Base-by-base conservation (phyloP, 176 grass and related monocot species). In the Phragmites australis region DNA sequence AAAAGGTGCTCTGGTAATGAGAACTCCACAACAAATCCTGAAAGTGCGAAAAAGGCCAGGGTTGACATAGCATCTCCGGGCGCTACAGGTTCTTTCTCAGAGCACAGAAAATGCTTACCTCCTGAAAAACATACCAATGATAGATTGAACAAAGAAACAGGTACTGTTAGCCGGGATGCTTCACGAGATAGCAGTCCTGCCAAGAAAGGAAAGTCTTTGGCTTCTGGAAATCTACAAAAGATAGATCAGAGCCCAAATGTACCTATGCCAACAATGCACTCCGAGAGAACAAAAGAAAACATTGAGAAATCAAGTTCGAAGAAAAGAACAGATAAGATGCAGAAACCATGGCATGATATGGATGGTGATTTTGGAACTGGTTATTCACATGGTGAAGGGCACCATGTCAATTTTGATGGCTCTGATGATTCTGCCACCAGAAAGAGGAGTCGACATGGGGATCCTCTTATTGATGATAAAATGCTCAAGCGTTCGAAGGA, bases 31-130 rank as follows among this genome's bases (percentile, higher is more conserved):
- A 42, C 64, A 81, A 93, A 81, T 58, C 54, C 87, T 61, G 87
- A 59, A 82, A 66, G 31, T 88, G 62, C 61, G 58, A 96, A 99
- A 85, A 94, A 78, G 80, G 48, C 69, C 74, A 99, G 90, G 74
- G 81, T 65, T 88, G 93, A 80, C 57, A 31, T 76, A 65, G 74
- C 77, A 58, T 69, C 86, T 68, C 48, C 66, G 16, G 74, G 77
- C 65, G 50, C 45, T 74, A 84, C 51, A 74, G 81, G 77, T 77
- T 69, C 75, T 48, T 74, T 90, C 40, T 82, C 55, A 79, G 85
- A 86, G 46, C 86, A 68, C 1, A 81, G 31, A 49, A 88, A 56
- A 31, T 68, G 67, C 79, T 71, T 87, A 63, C 63, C 76, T 58
- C 82, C 86, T 75, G 87, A 87, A 65, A 86, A 83, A 75, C 56